phyloP scores from a whole-genome alignment of 1,284 basidiomycete species.

The Tilletia caries region DNA sequence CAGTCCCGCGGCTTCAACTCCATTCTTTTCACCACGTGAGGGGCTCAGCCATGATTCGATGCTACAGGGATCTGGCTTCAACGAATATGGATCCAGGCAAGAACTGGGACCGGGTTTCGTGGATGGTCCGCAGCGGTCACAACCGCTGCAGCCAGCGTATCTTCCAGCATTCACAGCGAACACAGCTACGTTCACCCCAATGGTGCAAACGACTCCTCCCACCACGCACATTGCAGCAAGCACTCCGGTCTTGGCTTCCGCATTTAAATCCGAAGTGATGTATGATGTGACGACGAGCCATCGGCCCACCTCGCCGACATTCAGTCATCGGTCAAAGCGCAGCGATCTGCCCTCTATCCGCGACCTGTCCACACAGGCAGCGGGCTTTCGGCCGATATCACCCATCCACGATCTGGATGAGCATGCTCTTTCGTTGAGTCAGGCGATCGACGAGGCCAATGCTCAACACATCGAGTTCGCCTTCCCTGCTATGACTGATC shows the following conservation, averaged over 20 bases:
- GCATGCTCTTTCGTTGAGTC: conserved; percentile 31
- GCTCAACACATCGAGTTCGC: conserved; percentile 11
- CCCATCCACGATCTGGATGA: conserved; percentile 5
- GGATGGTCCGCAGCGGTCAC: neutral
- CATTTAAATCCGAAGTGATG: conserved; percentile 30
- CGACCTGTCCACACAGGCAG: conserved; percentile 26
- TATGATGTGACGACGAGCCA: conserved; percentile 48
- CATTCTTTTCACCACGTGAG: neutral
- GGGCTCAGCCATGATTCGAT: neutral
- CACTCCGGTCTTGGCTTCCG: neutral
- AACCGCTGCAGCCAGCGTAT: neutral
- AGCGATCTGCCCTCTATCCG: conserved; percentile 34
- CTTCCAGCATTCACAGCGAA: neutral
- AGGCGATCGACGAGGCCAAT: conserved; percentile 27
- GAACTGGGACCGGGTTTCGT: neutral
- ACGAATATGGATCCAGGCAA: neutral
- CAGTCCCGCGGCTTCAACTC: too few relatives aligned
- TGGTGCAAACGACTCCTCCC: neutral
- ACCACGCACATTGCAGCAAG: conserved; percentile 1
- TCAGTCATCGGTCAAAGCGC: conserved; percentile 26
- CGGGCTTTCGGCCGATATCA: conserved; percentile 16
- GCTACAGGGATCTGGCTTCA: neutral
- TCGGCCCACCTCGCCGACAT: conserved; percentile 40
- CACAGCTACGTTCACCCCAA: neutral
- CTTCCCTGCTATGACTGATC: conserved; percentile 4